A percentile compares a stretch with the other conserved stretches of the same genome.
These are phyloP conservation scores for Aspergillus olivimuriae DNA, from an alignment of 495 filamentous ascomycete genomes.

Conservation along the genomic window DNA sequence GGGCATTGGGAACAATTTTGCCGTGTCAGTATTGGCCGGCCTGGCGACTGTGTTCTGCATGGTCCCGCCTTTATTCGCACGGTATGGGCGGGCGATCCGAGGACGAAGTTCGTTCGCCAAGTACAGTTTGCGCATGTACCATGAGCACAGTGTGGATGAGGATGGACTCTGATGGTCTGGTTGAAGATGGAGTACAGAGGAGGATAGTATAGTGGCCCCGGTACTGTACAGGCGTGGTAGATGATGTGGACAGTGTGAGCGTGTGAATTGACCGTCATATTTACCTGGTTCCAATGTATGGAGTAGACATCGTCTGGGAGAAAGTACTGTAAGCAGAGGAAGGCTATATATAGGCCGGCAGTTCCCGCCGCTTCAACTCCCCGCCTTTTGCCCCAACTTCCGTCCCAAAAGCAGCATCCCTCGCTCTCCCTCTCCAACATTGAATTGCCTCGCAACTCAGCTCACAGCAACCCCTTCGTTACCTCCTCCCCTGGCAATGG, in stretches of 20 bases:
- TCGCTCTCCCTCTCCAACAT: not conserved
- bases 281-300: too few species aligned
- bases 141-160: constrained; percentile 22
- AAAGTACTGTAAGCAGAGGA: too few species aligned
- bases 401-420: constrained; percentile 21
- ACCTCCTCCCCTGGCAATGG: constrained; percentile 6
- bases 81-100: constrained; percentile 40
- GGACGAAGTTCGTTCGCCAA: constrained; percentile 42
- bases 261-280: too few species aligned
- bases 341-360: too few species aligned
- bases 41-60: constrained; percentile 42
- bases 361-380: constrained; percentile 19
- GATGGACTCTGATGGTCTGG: constrained; percentile 18
- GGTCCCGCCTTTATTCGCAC: constrained; percentile 38
- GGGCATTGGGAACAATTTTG: constrained; percentile 36
- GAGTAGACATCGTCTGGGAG: too few species aligned
- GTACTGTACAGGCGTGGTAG: too few species aligned
- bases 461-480: not conserved
- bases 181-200: not conserved
- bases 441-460: not conserved
- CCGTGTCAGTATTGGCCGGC: constrained; percentile 37
- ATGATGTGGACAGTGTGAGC: too few species aligned
- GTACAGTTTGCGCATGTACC: constrained; percentile 38
- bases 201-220: too few species aligned
- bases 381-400: constrained; percentile 12